Evolutionary conservation across 192 early-diverging fungal genomes (phyloP), one percentile per base, ranked within the genome.

Genomic region (Chytriomyces sp.): DNA sequence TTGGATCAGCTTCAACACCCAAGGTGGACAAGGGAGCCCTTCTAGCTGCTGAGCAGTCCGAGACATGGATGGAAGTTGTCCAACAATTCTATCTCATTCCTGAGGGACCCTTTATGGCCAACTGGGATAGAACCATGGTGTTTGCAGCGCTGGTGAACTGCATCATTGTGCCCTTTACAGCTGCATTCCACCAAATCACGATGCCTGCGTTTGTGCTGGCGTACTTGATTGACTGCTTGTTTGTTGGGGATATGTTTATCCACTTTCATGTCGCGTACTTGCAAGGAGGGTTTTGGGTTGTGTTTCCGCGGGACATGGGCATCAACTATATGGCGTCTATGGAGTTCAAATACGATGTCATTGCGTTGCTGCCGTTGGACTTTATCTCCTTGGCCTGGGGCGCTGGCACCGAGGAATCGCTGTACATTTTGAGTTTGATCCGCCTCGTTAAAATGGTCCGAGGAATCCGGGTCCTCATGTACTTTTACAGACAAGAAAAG

Each of bases 261-360:
- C 78, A 80, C 61, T 83, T 85, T 61, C 85, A 86, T 73, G 69
- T 85, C 13, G 83, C 85, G 13, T 86, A 86, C 71, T 77, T 86
- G 7, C 75, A 81, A 18, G 73, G 77, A 26, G 85, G 85, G 46
- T 86, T 86, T 67, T 86, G 83, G 83, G 85, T 86, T 28, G 83
- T 86, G 13, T 85, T 86, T 62, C 85, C 85, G 6, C 81, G 79
- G 50, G 85, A 86, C 63, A 86, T 86, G 85, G 78, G 78, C 43
- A 13, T 81, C 64, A 72, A 83, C 70, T 86, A 86, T 50, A 46
- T 85, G 8, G 57, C 48, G 23, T 81, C 83, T 11, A 69, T 53
- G 47, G 83, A 86, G 44, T 86, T 86, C 67, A 71, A 67, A 46
- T 82, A 77, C 44, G 85, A 86, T 45, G 49, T 84, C n/a, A 35